These are phyloP conservation scores for Mortierella sp. DNA, from an alignment of 371 early-diverging fungal genomes.

Conservation along the genomic window DNA sequence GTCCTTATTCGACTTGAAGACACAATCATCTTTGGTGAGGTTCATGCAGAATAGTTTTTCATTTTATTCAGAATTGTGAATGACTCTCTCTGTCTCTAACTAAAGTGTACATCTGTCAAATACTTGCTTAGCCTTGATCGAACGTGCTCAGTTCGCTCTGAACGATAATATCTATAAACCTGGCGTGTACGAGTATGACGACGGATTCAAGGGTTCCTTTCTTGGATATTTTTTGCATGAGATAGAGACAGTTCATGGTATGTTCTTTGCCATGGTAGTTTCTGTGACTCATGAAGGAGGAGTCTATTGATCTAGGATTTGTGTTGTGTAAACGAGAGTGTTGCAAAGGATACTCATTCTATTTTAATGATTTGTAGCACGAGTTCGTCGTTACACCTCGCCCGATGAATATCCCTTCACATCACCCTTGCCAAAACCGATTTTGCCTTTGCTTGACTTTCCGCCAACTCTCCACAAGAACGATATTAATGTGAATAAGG, in stretches of 20 bases:
- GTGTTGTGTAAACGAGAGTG: too few species aligned
- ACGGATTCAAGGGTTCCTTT: conserved; percentile 82
- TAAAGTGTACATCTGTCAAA: background rate
- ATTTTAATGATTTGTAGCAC: conserved; percentile 64
- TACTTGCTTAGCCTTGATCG: conserved; percentile 79
- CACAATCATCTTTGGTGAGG: conserved; percentile 92
- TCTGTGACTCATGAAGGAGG: too few species aligned
- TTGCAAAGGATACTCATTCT: background rate
- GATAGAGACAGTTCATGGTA: conserved; percentile 93
- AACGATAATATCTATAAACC: conserved; percentile 85
- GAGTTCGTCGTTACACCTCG: conserved; percentile 84
- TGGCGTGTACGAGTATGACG: conserved; percentile 72
- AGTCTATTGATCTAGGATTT: too few species aligned
- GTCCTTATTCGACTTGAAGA: conserved; percentile 92
- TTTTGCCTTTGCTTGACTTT: conserved; percentile 85
- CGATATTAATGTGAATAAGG: conserved; percentile 86
- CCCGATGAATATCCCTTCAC: conserved; percentile 98
- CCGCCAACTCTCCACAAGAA: conserved; percentile 79
- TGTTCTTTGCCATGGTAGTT: conserved; percentile 4
- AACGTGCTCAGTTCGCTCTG: conserved; percentile 91
- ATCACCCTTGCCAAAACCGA: conserved; percentile 82
- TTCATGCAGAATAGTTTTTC: background rate
- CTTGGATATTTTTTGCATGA: conserved; percentile 91
- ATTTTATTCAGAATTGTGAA: background rate
- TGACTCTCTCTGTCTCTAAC: background rate